Base-by-base conservation (phyloP, 2,329 filamentous ascomycete genomes). In the Nothophoma quercina region DNA sequence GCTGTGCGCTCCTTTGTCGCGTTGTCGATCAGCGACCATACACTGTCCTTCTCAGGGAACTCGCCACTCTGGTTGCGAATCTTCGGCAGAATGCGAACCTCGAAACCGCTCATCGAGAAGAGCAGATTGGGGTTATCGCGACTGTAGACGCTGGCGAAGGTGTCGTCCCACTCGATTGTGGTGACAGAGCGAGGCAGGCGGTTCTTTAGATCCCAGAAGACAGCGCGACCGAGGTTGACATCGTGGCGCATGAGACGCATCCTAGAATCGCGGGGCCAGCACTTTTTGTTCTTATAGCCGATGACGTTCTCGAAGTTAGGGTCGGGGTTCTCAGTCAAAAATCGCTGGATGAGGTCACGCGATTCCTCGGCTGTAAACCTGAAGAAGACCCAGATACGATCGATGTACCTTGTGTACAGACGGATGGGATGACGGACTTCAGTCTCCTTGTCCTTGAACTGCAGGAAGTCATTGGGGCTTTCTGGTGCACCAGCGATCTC, bases 301-400 rank as follows among this genome's bases (percentile, higher is more conserved):
- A 99, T 98, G 33, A 99, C 95, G 60, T 99, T 99, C 73, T 99
- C 95, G 62, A 99, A 99, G 71, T 99, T 99, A 2, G 95, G 95
- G 74, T 99, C 96, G 0, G 95, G 95, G 70, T 99, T 93, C 72
- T 99, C 96, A 0, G 96, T 99, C 63, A 99, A 81, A 82, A 98
- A 99, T 8, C 95, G 89, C 74, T 99, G 95, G 53, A 99, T 99
- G 38, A 99, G 81, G 67, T 99, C 95, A 56, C 95, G 84, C 3
- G 93, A 96, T 70, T 99, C 95, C 36, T 99, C 95, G 0, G 93
- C 93, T 3, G 85, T 88, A 74, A 99, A 99, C 44, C 95, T 85
- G 72, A 97, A 86, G 80, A 98, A 96, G 5, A 99, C 91, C 93
- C 95, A 99, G 49, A 99, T 96, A 75, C 91, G 95, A 79, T 99